phyloP scores from a whole-genome alignment of 306 rosid genomes.

The Prunus padus region DNA sequence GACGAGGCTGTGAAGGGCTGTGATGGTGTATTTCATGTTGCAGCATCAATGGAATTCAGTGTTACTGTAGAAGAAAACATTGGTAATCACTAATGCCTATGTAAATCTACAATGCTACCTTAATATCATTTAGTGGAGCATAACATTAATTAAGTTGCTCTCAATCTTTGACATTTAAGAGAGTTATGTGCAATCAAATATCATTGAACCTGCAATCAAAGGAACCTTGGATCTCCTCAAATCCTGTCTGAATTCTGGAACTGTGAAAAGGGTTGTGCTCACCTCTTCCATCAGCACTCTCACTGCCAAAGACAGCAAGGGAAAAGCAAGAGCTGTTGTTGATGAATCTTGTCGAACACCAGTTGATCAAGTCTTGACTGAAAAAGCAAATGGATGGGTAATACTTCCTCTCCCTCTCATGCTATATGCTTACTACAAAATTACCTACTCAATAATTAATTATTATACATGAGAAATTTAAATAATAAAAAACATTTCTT shows the following conservation, averaged over 20 bases:
- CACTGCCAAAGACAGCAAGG: conserved; percentile 56
- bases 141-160: not conserved
- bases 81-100: conserved; percentile 37
- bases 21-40: conserved; percentile 71
- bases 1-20: conserved; percentile 71
- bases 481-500: not conserved
- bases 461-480: not conserved
- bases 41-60: conserved; percentile 69
- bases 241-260: conserved; percentile 64
- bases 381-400: conserved; percentile 81
- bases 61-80: conserved; percentile 41
- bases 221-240: conserved; percentile 61
- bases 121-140: not conserved
- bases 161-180: conserved; percentile 35
- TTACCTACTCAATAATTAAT: too few species aligned
- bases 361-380: conserved; percentile 46
- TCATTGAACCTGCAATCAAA: conserved; percentile 55
- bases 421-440: not conserved
- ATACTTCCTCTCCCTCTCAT: not conserved
- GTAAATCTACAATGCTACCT: not conserved
- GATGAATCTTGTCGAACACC: conserved; percentile 69
- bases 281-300: conserved; percentile 81
- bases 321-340: conserved; percentile 49
- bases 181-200: conserved; percentile 47
- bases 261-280: conserved; percentile 73